A percentile compares a stretch with the other conserved stretches of the same genome.
Conservation (phyloP, 495 filamentous ascomycete species). For the Thozetella sp. region DNA sequence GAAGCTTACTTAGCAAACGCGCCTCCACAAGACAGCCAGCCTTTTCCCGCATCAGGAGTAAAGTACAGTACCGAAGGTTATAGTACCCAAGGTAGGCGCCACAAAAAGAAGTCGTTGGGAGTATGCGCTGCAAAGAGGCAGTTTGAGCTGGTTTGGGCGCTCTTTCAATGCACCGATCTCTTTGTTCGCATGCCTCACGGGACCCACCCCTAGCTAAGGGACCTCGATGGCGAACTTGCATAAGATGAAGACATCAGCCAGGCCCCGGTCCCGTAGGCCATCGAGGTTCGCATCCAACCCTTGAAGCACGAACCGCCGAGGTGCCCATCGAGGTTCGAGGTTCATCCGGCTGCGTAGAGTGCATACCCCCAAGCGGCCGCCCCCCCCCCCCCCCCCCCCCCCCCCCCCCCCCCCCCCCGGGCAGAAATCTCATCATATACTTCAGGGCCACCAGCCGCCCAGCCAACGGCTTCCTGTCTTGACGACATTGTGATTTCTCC, state of each 20-base stretch:
- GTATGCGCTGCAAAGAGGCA: constrained; percentile 17
- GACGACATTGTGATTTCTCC: not conserved
- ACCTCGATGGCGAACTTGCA: constrained; percentile 38
- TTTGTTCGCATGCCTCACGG: not conserved
- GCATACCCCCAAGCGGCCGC: too few species aligned
- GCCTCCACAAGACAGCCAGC: too few species aligned
- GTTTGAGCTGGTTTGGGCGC: constrained; percentile 11
- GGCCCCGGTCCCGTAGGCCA: not conserved
- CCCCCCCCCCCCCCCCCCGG: too few species aligned
- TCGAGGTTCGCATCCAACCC: not conserved
- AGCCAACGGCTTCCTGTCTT: too few species aligned
- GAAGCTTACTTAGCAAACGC: too few species aligned
- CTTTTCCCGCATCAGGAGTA: too few species aligned
- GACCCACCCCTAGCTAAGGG: not conserved
- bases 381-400: too few species aligned
- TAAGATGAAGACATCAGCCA: not conserved
- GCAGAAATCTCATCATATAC: too few species aligned
- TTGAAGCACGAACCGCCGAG: not conserved
- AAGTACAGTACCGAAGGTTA: too few species aligned
- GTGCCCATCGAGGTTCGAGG: not conserved
- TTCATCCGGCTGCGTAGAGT: too few species aligned
- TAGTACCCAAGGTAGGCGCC: too few species aligned
- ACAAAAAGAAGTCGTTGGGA: constrained; percentile 4
- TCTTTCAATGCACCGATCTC: not conserved
- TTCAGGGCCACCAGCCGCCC: too few species aligned